Conservation (phyloP, 352 stramenopile species). For the Pythium dissimile region DNA sequence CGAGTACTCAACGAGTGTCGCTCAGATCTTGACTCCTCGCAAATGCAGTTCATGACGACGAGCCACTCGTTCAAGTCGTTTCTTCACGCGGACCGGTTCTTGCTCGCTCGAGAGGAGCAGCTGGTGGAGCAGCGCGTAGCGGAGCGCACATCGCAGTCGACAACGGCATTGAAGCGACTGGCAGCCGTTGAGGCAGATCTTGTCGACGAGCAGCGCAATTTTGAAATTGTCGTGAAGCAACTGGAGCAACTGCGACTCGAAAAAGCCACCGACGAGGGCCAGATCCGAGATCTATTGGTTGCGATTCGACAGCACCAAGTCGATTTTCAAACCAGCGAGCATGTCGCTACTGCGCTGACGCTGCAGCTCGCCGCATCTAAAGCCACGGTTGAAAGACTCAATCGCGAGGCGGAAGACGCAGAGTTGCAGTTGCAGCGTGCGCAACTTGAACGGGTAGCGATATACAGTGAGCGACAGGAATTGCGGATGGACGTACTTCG, state of each 20-base stretch:
- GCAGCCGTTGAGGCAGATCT: constrained; percentile 59
- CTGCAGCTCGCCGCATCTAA: too few relatives aligned
- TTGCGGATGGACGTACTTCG: constrained; percentile 45
- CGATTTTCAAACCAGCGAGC: neutral
- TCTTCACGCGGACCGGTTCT: constrained; percentile 50
- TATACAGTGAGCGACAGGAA: constrained; percentile 36
- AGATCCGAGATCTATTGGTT: neutral
- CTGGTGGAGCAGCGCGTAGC: constrained; percentile 2
- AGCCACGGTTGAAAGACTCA: too few relatives aligned
- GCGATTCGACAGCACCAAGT: neutral
- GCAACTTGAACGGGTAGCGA: neutral
- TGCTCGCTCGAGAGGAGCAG: constrained; percentile 18
- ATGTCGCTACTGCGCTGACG: too few relatives aligned
- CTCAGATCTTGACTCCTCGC: too few relatives aligned
- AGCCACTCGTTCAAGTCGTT: constrained; percentile 38
- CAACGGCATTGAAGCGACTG: constrained; percentile 51
- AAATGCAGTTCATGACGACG: too few relatives aligned
- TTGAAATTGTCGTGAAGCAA: constrained; percentile 56
- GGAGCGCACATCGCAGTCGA: constrained; percentile 23
- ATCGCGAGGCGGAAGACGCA: neutral
- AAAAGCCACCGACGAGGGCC: constrained; percentile 12
- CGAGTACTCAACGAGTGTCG: neutral
- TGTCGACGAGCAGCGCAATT: constrained; percentile 67
- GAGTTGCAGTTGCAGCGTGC: neutral
- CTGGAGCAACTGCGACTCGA: constrained; percentile 46